Percentiles rank a stretch among this genome's conserved stretches.
Evolutionary conservation across 2,329 filamentous ascomycete genomes (phyloP).

Genomic region (Truncatella angustata): DNA sequence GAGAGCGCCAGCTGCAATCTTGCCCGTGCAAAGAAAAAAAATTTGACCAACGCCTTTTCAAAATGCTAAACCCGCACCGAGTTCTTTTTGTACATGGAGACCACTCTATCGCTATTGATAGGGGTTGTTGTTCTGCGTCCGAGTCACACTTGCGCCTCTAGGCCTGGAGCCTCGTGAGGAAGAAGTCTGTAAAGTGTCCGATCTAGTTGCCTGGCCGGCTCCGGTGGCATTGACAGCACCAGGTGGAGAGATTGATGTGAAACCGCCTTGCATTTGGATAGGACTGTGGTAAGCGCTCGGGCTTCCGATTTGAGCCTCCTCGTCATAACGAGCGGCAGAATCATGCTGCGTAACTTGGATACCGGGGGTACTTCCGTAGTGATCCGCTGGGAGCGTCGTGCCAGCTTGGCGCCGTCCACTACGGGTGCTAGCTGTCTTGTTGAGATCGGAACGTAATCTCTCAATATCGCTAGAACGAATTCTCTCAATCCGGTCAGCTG

Average conservation of each 20-base stretch:
- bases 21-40: no score
- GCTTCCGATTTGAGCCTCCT: conserved; percentile 29
- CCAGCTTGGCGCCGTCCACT: conserved; percentile 28
- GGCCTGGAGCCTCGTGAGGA: conserved; percentile 1
- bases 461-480: conserved; percentile 37
- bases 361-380: conserved; percentile 17
- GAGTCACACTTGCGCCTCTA: conserved; percentile 7
- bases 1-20: no score
- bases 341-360: conserved; percentile 27
- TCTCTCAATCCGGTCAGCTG: conserved; percentile 27
- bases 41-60: no score
- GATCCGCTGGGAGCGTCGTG: conserved; percentile 22
- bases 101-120: neutral
- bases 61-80: no score
- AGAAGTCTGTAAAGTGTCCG: neutral
- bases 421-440: conserved; percentile 26
- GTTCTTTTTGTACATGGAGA: neutral
- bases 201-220: neutral
- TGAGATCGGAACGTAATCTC: conserved; percentile 19
- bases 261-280: neutral
- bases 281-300: conserved; percentile 12
- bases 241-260: neutral
- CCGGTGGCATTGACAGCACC: neutral
- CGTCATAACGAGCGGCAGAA: conserved; percentile 22
- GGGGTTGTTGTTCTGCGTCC: conserved; percentile 2